phyloP scores from a whole-genome alignment of 169 alveolate species.

The Plasmodium yoelii region DNA sequence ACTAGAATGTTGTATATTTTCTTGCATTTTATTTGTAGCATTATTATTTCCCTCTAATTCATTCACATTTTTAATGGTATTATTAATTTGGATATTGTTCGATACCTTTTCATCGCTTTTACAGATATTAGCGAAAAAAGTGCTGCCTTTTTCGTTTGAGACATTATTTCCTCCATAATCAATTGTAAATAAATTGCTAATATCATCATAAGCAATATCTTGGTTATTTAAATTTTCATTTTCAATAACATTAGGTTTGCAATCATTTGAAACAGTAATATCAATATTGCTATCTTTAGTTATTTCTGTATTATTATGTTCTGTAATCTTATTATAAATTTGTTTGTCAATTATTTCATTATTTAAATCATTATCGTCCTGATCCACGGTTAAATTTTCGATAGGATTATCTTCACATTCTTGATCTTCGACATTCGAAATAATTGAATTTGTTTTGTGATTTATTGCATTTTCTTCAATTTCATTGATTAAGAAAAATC shows the following conservation, averaged over 20 bases:
- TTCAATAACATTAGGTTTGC: neutral
- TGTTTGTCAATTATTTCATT: neutral
- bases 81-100: neutral
- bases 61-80: neutral
- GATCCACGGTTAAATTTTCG: neutral
- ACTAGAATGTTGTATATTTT: neutral
- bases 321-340: too few relatives aligned
- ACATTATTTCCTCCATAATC: constrained; percentile 33
- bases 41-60: neutral
- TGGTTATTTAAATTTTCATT: constrained; percentile 1
- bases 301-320: too few relatives aligned
- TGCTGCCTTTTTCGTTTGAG: neutral
- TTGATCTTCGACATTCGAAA: neutral
- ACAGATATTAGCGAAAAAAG: neutral
- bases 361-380: neutral
- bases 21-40: constrained; percentile 8
- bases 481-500: constrained; percentile 44
- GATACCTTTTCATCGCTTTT: too few relatives aligned
- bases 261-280: neutral
- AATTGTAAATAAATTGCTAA: constrained; percentile 24
- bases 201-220: neutral
- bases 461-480: constrained; percentile 35
- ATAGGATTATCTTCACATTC: neutral
- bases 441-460: neutral
- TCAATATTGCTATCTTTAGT: too few relatives aligned